Conservation (phyloP, 2,329 filamentous ascomycete species). For the Penicillium sp. region DNA sequence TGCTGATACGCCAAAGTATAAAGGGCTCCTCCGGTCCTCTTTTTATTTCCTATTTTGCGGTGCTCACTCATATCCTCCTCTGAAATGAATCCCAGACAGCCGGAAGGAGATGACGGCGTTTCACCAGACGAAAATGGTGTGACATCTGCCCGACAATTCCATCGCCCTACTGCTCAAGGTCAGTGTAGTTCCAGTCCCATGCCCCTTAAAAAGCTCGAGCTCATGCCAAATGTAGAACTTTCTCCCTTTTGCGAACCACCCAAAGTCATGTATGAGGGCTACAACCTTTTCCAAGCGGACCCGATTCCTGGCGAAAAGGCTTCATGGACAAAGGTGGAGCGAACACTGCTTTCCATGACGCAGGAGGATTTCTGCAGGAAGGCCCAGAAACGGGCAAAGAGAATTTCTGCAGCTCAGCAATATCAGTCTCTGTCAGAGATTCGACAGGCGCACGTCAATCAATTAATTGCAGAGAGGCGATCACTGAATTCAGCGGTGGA, state of each 20-base stretch:
- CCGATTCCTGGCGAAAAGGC: too few relatives aligned
- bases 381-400: too few relatives aligned
- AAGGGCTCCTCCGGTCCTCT: neutral
- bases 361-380: too few relatives aligned
- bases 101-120: neutral
- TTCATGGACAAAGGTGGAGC: too few relatives aligned
- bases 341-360: too few relatives aligned
- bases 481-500: conserved; percentile 31
- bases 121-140: neutral
- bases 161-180: neutral
- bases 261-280: too few relatives aligned
- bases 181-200: neutral
- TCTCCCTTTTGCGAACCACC: neutral
- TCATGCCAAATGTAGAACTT: neutral
- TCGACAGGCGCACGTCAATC: conserved; percentile 33
- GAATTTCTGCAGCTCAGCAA: too few relatives aligned
- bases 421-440: too few relatives aligned
- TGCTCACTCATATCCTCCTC: neutral
- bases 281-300: too few relatives aligned
- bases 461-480: conserved; percentile 36
- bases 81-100: neutral
- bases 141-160: neutral
- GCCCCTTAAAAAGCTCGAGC: neutral
- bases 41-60: neutral
- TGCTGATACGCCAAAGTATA: neutral